Evolutionary conservation across 1,284 basidiomycete genomes (phyloP).

Genomic region (Leccinum subrobustum): DNA sequence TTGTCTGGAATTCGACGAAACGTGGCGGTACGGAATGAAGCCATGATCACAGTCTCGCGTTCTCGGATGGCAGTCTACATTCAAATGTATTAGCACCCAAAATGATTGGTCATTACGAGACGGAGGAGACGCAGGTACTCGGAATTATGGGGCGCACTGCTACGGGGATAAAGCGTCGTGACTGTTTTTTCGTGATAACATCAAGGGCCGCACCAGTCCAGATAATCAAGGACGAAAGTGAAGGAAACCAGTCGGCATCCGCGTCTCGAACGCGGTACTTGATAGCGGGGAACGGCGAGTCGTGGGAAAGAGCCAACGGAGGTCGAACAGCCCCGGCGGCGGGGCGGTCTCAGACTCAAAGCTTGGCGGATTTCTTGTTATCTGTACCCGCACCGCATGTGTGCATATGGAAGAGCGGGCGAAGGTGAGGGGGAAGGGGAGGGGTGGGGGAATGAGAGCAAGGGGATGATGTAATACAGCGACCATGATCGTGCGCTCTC

Average conservation of each 20-base stretch:
- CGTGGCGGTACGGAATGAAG: neutral
- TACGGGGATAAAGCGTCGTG: neutral
- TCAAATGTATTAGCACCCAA: too few relatives aligned
- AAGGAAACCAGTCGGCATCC: neutral
- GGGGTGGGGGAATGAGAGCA: too few relatives aligned
- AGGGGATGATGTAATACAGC: too few relatives aligned
- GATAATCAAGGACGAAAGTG: neutral
- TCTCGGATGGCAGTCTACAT: neutral
- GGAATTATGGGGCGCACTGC: neutral
- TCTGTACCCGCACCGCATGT: too few relatives aligned
- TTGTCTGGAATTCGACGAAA: neutral
- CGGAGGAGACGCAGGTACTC: neutral
- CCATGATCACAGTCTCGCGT: neutral
- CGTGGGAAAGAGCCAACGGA: slow-evolving; percentile 9
- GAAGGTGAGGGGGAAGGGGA: too few relatives aligned
- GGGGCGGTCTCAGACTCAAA: too few relatives aligned
- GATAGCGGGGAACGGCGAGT: neutral
- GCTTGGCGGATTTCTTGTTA: too few relatives aligned
- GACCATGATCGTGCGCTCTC: too few relatives aligned
- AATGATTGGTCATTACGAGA: too few relatives aligned
- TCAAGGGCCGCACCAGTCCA: neutral
- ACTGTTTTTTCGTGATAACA: neutral
- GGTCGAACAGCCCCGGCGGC: too few relatives aligned
- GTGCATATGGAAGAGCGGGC: too few relatives aligned
- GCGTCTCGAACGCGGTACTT: neutral